Conservation (phyloP, 352 stramenopile genomes). For the Globisporangium lucens region DNA sequence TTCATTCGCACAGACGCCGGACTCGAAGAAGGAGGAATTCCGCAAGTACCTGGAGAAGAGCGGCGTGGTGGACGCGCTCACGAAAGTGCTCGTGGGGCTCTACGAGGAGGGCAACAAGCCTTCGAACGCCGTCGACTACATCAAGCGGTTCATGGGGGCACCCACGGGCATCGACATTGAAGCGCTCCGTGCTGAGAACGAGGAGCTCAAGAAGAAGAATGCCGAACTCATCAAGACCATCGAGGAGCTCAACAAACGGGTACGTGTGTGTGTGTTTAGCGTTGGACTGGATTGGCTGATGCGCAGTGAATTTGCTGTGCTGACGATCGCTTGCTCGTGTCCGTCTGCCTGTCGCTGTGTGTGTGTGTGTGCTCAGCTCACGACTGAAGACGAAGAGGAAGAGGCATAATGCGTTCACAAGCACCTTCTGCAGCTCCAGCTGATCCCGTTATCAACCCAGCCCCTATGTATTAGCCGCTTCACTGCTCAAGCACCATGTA, state of each 20-base stretch:
- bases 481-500: neutral
- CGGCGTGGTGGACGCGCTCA: slow-evolving; percentile 96
- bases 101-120: slow-evolving; percentile 97
- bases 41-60: slow-evolving; percentile 97
- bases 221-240: slow-evolving; percentile 88
- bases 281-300: no score
- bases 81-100: slow-evolving; percentile 95
- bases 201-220: slow-evolving; percentile 92
- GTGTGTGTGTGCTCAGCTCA: slow-evolving; percentile 31
- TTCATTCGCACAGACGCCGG: slow-evolving; percentile 70
- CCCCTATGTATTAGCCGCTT: neutral
- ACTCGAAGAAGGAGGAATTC: slow-evolving; percentile 99
- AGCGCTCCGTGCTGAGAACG: slow-evolving; percentile 85
- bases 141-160: slow-evolving; percentile 95
- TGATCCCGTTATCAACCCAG: neutral
- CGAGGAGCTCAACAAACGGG: slow-evolving; percentile 88
- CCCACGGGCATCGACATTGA: slow-evolving; percentile 90
- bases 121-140: slow-evolving; percentile 96
- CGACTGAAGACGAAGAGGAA: slow-evolving; percentile 64
- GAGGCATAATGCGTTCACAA: slow-evolving; percentile 25
- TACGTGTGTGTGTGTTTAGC: slow-evolving; percentile 23
- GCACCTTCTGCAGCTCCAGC: neutral
- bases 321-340: no score
- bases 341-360: neutral
- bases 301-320: no score